These are phyloP conservation scores for Starmerella floris DNA, from an alignment of 805 yeast genomes.

Conservation along the genomic window DNA sequence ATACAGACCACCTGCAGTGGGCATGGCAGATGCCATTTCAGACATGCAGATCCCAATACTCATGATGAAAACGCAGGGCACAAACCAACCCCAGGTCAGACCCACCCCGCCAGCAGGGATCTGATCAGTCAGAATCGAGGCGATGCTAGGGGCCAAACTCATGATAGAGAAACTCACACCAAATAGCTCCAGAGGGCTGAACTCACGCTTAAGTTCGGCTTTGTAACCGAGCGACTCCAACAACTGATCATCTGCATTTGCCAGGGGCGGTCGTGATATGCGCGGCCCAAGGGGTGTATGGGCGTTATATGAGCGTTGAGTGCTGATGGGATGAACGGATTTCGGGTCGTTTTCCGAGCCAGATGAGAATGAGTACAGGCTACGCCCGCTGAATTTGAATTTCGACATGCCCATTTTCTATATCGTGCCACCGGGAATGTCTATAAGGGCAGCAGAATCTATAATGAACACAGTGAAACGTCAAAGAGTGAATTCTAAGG, in stretches of 20 bases:
- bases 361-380: neutral
- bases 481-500: no score
- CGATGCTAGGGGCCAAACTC: conserved; percentile 50
- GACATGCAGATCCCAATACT: conserved; percentile 49
- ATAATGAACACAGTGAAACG: no score
- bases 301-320: neutral
- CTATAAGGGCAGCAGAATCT: no score
- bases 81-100: conserved; percentile 62
- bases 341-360: neutral
- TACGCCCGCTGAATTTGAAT: neutral
- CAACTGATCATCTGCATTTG: conserved; percentile 24
- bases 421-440: no score
- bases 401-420: neutral
- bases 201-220: conserved; percentile 50
- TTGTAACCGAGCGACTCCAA: conserved; percentile 50
- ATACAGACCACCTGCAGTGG: conserved; percentile 65
- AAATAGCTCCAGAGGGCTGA: conserved; percentile 49
- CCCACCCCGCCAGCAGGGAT: conserved; percentile 52
- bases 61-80: conserved; percentile 43
- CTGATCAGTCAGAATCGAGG: conserved; percentile 41
- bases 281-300: conserved; percentile 2
- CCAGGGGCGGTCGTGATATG: neutral
- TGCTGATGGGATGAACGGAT: neutral
- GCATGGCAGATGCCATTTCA: conserved; percentile 53
- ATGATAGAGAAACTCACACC: conserved; percentile 61